Evolutionary conservation across 75 land plant species (phyloP).

Genomic region (Picea sitchensis): DNA sequence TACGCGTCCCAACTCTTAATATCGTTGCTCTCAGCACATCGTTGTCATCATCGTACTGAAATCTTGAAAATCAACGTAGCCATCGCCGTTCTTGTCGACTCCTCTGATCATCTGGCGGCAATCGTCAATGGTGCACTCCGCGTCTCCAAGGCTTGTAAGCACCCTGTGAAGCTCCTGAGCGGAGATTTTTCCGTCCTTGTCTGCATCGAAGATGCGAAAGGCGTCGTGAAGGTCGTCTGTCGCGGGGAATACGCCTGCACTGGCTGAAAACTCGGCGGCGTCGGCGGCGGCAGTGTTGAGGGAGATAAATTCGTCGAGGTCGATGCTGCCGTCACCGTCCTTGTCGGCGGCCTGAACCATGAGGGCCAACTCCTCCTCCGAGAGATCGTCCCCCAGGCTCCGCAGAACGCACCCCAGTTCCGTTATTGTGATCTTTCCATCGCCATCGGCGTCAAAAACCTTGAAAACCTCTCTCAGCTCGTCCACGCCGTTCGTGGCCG

Average conservation of each 20-base stretch:
- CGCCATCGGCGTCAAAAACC: conserved; percentile 32
- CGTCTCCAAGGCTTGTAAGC: conserved; percentile 29
- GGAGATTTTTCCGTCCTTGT: conserved; percentile 38
- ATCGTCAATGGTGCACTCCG: conserved; percentile 39
- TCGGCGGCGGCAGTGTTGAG: conserved; percentile 10
- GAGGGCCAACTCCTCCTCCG: conserved; percentile 22
- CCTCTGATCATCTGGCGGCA: conserved; percentile 61
- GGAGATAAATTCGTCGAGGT: conserved; percentile 27
- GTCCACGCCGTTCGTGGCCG: background rate
- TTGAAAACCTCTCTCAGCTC: conserved; percentile 20
- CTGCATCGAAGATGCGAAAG: conserved; percentile 18
- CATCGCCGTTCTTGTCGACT: conserved; percentile 76
- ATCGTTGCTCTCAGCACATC: too few species aligned
- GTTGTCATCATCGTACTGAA: conserved; percentile 49
- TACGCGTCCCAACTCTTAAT: too few species aligned
- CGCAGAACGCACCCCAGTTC: conserved; percentile 35
- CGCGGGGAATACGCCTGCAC: background rate
- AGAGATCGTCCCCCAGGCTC: conserved; percentile 11
- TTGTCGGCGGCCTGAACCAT: conserved; percentile 36
- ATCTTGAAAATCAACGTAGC: conserved; percentile 58
- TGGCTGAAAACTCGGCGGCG: background rate
- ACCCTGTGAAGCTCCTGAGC: conserved; percentile 38
- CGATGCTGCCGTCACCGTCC: conserved; percentile 40
- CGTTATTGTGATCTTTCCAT: conserved; percentile 24
- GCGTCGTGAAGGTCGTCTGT: background rate